Conservation (phyloP, 495 filamentous ascomycete species). For the Tuber aestivum region DNA sequence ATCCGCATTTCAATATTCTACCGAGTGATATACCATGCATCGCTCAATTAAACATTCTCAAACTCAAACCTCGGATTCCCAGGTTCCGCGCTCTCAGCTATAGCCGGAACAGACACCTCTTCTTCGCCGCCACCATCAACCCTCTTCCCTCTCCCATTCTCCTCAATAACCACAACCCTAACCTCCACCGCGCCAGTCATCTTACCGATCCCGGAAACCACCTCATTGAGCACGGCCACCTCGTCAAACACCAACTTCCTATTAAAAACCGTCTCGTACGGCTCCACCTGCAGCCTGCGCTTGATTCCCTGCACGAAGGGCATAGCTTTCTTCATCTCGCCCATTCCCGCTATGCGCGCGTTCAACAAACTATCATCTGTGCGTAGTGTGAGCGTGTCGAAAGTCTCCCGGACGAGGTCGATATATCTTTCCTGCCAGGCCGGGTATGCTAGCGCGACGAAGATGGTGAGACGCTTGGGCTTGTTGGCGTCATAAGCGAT, state of each 20-base stretch:
- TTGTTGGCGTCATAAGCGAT: slow-evolving; percentile 77
- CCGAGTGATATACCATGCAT: background rate
- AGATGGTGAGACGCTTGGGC: slow-evolving; percentile 87
- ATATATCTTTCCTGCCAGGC: slow-evolving; percentile 90
- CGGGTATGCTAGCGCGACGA: slow-evolving; percentile 68
- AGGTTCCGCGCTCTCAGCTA: slow-evolving; percentile 67
- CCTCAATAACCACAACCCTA: slow-evolving; percentile 59
- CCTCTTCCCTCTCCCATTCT: slow-evolving; percentile 61
- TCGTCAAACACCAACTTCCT: slow-evolving; percentile 84
- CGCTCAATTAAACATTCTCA: slow-evolving; percentile 56
- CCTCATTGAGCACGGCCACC: slow-evolving; percentile 58
- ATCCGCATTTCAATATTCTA: background rate
- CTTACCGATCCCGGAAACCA: slow-evolving; percentile 55
- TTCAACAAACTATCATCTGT: slow-evolving; percentile 75
- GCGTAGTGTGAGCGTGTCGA: slow-evolving; percentile 51
- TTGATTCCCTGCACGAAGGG: slow-evolving; percentile 88
- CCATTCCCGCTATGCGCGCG: slow-evolving; percentile 66
- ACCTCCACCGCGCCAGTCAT: slow-evolving; percentile 60
- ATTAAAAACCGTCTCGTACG: slow-evolving; percentile 62
- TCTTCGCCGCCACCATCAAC: slow-evolving; percentile 50
- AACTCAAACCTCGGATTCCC: slow-evolving; percentile 72
- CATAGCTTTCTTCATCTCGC: slow-evolving; percentile 96
- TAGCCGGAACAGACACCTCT: slow-evolving; percentile 51
- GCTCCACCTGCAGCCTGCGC: slow-evolving; percentile 62
- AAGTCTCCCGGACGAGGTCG: slow-evolving; percentile 65